Conservation (phyloP, 176 grass and related monocot species). For the Dendrocalamus sinicus region DNA sequence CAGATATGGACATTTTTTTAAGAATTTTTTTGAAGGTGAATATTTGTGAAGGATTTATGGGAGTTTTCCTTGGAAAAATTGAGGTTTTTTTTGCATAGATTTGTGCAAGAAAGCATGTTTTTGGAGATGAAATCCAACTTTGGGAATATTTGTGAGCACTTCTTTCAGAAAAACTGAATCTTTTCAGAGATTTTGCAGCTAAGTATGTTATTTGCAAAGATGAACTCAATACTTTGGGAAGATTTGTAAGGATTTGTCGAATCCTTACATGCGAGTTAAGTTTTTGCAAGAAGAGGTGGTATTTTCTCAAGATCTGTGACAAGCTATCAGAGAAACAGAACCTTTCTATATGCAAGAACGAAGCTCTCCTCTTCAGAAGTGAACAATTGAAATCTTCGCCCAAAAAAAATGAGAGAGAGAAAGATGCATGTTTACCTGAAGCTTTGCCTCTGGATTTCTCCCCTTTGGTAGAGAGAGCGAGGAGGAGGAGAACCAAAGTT, state of each 20-base stretch:
- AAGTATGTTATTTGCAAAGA: background rate
- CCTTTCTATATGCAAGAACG: background rate
- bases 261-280: background rate
- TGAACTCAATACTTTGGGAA: background rate
- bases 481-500: slow-evolving; percentile 13
- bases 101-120: background rate
- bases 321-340: background rate
- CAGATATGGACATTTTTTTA: background rate
- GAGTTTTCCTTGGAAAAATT: background rate
- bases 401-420: background rate
- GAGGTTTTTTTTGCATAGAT: background rate
- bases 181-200: background rate
- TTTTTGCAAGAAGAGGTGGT: background rate
- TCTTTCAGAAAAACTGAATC: background rate
- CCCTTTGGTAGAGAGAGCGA: slow-evolving; percentile 3
- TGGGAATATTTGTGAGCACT: background rate
- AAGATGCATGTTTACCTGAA: slow-evolving; percentile 45
- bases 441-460: slow-evolving; percentile 53
- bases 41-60: background rate
- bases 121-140: background rate
- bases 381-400: background rate
- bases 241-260: background rate
- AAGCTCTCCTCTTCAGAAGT: background rate
- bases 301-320: background rate
- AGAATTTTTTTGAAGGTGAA: background rate